Conservation (phyloP, 768 basidiomycete genomes). For the Mrakia gelida region DNA sequence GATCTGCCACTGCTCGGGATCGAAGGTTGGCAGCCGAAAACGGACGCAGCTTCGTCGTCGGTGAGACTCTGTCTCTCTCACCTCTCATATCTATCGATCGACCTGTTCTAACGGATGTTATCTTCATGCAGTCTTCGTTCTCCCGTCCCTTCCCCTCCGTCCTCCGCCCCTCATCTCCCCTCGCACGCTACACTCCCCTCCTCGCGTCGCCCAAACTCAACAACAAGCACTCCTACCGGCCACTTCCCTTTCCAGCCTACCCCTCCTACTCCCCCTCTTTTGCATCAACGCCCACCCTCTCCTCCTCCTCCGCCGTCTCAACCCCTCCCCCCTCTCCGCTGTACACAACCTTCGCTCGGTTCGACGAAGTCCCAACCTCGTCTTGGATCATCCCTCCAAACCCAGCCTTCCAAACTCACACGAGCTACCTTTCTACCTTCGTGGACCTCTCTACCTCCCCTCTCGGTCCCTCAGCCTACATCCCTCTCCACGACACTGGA, state of each 20-base stretch:
- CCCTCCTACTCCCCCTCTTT: not conserved
- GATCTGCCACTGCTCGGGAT: not conserved
- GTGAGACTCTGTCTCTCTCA: not conserved
- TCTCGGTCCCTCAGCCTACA: not conserved
- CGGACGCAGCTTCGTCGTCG: not conserved
- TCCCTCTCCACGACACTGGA: not conserved
- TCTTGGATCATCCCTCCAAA: not conserved
- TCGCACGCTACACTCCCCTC: not conserved
- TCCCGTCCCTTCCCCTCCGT: constrained; percentile 2
- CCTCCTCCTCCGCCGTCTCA: not conserved
- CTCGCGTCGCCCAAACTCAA: not conserved
- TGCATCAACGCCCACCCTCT: not conserved
- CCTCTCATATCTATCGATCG: not conserved
- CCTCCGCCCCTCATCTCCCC: not conserved
- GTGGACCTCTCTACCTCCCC: not conserved
- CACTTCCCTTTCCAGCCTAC: not conserved
- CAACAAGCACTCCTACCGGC: not conserved
- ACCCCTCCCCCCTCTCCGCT: constrained; percentile 3
- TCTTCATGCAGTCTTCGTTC: not conserved
- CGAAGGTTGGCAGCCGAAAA: constrained; percentile 1
- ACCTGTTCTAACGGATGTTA: not conserved
- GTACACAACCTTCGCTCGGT: not conserved
- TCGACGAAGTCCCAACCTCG: not conserved
- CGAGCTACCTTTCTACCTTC: not conserved
- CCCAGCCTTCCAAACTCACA: not conserved